Evolutionary conservation across 805 yeast genomes (phyloP).

Genomic region (Pichia nanzhaoensis): DNA sequence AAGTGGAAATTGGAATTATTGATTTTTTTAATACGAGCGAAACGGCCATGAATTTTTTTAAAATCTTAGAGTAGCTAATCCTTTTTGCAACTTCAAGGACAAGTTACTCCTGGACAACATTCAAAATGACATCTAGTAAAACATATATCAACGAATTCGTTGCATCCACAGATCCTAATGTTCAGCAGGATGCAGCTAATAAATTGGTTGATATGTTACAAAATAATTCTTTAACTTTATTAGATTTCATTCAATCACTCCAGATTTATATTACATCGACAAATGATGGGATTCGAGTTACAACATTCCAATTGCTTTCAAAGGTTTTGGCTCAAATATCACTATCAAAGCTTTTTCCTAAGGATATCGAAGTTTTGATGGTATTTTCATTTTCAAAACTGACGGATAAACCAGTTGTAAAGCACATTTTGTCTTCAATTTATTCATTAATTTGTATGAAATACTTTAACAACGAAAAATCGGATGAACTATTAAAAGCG

Average conservation of each 20-base stretch:
- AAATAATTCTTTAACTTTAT: conserved; percentile 7
- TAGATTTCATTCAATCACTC: conserved; percentile 13
- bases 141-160: conserved; percentile 9
- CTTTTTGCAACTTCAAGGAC: too few species aligned
- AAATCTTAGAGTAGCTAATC: too few species aligned
- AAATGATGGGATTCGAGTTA: conserved; percentile 33
- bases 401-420: conserved; percentile 52
- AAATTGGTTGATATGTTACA: conserved; percentile 7
- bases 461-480: conserved; percentile 35
- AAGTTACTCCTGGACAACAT: too few species aligned
- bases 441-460: conserved; percentile 44
- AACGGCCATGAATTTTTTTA: too few species aligned
- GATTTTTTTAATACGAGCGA: too few species aligned
- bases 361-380: conserved; percentile 43
- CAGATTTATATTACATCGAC: conserved; percentile 42
- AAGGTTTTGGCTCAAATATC: conserved; percentile 29
- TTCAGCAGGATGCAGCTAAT: background rate
- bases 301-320: conserved; percentile 37
- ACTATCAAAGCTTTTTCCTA: conserved; percentile 26
- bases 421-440: conserved; percentile 50
- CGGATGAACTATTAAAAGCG: conserved; percentile 33
- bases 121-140: conserved; percentile 4
- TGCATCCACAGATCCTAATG: conserved; percentile 1
- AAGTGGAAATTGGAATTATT: too few species aligned
- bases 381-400: conserved; percentile 61